Base-by-base conservation (phyloP, 1,284 basidiomycete genomes). In the Mycosarcoma mackinlayi region DNA sequence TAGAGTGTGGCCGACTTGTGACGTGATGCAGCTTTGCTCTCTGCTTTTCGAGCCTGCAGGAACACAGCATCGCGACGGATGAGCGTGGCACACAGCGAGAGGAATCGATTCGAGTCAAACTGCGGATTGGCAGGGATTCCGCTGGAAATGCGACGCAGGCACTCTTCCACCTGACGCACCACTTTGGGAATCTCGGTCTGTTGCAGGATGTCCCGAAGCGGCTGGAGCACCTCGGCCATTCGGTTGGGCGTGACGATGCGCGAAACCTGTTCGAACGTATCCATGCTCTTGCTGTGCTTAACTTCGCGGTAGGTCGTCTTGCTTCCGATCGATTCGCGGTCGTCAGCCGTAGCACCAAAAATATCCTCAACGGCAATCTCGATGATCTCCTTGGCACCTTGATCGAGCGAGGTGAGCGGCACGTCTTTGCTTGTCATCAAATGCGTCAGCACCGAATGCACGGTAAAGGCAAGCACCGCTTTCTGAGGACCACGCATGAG, bases 281-380 rank as follows among this genome's bases (percentile, higher is more conserved):
- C 80, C 47, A 81, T 58, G 45, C 80, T 81, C 71, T 82, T 82
- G 66, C 75, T 79, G 53, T 75, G 74, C 56, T 74, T 66, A 39
- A 82, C 65, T 56, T 82, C 80, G 35, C 71, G 63, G 30, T 69
- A 65, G 28, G 93, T 96, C 16, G 93, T 95, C 85, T 91, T 93
- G 88, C 94, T 96, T 24, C 91, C 94, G 73, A 95, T 93, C 3
- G 90, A 87, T 48, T 90, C 88, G 0, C 92, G 90, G 78, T 98
- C 93, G 81, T 93, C 92, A 10, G 91, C 92, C 0, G 93, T 94
- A 77, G 93, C 89, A 14, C 95, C 95, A 79, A 98, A 98, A 51
- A 98, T 88, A 56, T 98, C 95, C 78, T 98, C 95, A 1, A 91
- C 89, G 2, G 93, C 90, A 31, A 97, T 85, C 76, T 91, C 88